phyloP scores from a whole-genome alignment of 31 red algal species.

The Odonthalia washingtoniensis region DNA sequence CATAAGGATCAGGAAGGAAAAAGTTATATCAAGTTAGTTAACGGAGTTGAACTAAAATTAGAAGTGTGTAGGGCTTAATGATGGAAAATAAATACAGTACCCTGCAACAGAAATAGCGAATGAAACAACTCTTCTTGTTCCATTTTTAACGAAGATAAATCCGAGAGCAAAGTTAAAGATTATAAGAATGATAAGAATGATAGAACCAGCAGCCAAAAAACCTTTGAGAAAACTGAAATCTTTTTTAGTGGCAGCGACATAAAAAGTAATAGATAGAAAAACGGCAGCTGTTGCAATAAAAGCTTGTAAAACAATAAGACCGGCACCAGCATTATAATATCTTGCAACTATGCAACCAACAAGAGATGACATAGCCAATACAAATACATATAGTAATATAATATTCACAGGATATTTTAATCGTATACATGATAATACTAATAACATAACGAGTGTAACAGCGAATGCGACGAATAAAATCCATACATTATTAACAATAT shows the following conservation, averaged over 20 bases:
- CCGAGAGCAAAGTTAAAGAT: conserved; percentile 70
- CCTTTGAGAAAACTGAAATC: conserved; percentile 91
- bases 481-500: conserved; percentile 60
- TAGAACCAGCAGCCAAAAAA: conserved; percentile 66
- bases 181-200: conserved; percentile 71
- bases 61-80: no score
- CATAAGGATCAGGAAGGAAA: no score
- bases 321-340: conserved; percentile 58
- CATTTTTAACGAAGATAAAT: conserved; percentile 31
- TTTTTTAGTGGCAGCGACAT: conserved; percentile 80
- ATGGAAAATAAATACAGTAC: conserved; percentile 39
- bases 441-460: conserved; percentile 55
- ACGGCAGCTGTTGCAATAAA: conserved; percentile 75
- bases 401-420: conserved; percentile 64
- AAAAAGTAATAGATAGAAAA: conserved; percentile 72
- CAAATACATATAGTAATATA: conserved; percentile 78
- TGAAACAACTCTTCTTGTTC: conserved; percentile 43
- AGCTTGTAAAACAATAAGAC: conserved; percentile 80
- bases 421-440: conserved; percentile 74
- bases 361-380: conserved; percentile 54
- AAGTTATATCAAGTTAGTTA: no score
- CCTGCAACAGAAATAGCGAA: conserved; percentile 74
- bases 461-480: conserved; percentile 60
- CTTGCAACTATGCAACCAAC: conserved; percentile 78
- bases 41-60: no score